phyloP scores from a whole-genome alignment of 345 rosid species.

The Microthlaspi erraticum region DNA sequence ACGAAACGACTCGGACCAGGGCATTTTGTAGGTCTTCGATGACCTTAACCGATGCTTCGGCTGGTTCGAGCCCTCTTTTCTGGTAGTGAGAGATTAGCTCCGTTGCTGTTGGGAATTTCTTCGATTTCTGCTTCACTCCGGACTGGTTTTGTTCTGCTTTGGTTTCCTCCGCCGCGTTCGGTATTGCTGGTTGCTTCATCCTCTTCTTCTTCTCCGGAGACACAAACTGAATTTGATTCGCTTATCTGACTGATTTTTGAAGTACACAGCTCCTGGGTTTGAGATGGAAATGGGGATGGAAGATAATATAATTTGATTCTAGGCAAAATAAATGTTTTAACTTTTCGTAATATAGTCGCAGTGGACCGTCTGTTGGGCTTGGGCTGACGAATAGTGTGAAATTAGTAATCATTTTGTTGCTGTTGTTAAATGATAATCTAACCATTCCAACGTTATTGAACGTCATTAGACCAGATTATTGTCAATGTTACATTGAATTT shows the following conservation, averaged over 20 bases:
- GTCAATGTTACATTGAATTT: too few species aligned
- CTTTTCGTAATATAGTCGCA: not conserved
- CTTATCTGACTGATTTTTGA: slow-evolving; percentile 16
- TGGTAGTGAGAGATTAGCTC: slow-evolving; percentile 84
- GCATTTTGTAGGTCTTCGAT: slow-evolving; percentile 87
- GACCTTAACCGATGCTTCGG: slow-evolving; percentile 78
- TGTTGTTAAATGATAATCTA: too few species aligned
- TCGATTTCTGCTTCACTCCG: slow-evolving; percentile 39
- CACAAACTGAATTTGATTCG: not conserved
- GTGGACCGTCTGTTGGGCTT: slow-evolving; percentile 37
- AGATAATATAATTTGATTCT: not conserved
- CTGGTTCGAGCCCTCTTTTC: slow-evolving; percentile 68
- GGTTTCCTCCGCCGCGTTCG: slow-evolving; percentile 44
- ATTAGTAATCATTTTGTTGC: too few species aligned
- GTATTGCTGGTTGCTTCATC: slow-evolving; percentile 53
- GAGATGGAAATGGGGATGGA: not conserved
- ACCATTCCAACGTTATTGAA: too few species aligned
- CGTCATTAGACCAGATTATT: too few species aligned
- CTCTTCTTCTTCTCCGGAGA: slow-evolving; percentile 42
- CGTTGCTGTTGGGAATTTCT: slow-evolving; percentile 62
- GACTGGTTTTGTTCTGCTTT: slow-evolving; percentile 34
- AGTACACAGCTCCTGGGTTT: not conserved
- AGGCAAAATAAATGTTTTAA: not conserved
- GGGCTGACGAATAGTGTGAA: slow-evolving; percentile 9
- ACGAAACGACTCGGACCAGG: slow-evolving; percentile 59